phyloP scores from a whole-genome alignment of 495 filamentous ascomycete species.

The Elasticomyces elasticus region DNA sequence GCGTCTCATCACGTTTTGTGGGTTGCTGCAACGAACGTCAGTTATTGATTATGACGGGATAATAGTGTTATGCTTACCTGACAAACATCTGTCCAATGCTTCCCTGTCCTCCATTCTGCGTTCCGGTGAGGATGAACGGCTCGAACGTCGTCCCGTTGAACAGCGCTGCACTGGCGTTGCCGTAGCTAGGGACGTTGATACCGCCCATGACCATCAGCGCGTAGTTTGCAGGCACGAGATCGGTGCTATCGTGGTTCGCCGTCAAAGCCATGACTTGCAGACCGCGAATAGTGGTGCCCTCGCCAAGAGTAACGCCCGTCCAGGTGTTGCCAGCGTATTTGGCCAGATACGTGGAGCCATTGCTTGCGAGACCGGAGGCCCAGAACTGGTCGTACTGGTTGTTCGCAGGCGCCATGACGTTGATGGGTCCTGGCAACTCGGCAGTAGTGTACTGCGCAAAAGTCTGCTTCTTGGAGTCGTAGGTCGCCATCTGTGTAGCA shows the following conservation, averaged over 20 bases:
- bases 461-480: constrained; percentile 45
- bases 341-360: constrained; percentile 60
- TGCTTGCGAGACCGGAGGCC: constrained; percentile 57
- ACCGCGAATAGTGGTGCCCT: constrained; percentile 57
- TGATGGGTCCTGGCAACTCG: constrained; percentile 66
- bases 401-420: constrained; percentile 60
- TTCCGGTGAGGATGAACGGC: constrained; percentile 72
- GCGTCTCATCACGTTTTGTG: constrained; percentile 5
- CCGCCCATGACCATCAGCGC: constrained; percentile 74
- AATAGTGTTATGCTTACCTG: not conserved
- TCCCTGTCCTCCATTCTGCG: constrained; percentile 50
- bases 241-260: constrained; percentile 52
- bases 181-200: constrained; percentile 63
- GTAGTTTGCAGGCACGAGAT: constrained; percentile 54
- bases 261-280: constrained; percentile 69
- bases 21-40: constrained; percentile 8
- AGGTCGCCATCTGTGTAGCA: constrained; percentile 59
- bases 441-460: constrained; percentile 63
- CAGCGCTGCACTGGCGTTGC: constrained; percentile 74
- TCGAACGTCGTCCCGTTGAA: constrained; percentile 69
- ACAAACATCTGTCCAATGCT: constrained; percentile 72
- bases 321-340: constrained; percentile 56
- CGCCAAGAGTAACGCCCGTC: constrained; percentile 48
- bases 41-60: not conserved
- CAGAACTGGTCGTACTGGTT: constrained; percentile 62